Conservation (phyloP, 768 basidiomycete genomes). For the Boletus coccyginus region DNA sequence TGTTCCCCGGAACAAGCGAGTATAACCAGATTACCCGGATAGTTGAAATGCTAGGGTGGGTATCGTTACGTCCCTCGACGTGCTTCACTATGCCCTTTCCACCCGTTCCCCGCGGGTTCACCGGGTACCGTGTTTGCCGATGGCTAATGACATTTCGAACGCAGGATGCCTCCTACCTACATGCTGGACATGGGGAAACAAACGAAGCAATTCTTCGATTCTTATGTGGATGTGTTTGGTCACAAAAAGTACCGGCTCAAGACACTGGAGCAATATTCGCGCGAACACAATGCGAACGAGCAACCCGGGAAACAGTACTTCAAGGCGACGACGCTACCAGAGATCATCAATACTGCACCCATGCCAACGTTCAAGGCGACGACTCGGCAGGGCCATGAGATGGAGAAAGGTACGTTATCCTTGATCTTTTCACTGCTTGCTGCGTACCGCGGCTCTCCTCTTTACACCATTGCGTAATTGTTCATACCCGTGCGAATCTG, state of each 20-base stretch:
- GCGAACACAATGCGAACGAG: conserved; percentile 93
- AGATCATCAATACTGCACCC: conserved; percentile 96
- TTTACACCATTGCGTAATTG: conserved; percentile 7
- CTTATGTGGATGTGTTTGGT: conserved; percentile 66
- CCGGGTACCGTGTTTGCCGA: background rate
- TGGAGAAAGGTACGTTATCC: conserved; percentile 73
- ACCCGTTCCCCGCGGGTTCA: background rate
- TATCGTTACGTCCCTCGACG: conserved; percentile 5
- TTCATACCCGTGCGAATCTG: conserved; percentile 11
- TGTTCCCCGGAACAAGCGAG: conserved; percentile 98
- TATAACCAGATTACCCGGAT: conserved; percentile 98
- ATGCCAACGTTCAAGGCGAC: conserved; percentile 81
- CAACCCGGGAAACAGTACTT: conserved; percentile 99
- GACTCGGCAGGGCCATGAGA: conserved; percentile 67
- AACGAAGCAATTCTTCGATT: conserved; percentile 89
- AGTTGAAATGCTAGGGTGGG: conserved; percentile 97
- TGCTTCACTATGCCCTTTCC: background rate
- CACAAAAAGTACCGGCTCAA: conserved; percentile 88
- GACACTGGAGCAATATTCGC: conserved; percentile 89
- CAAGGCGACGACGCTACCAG: conserved; percentile 88
- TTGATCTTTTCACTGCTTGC: background rate
- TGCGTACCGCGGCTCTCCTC: background rate
- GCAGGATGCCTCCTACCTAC: conserved; percentile 82
- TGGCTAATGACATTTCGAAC: background rate
- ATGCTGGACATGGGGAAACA: conserved; percentile 98